phyloP scores from a whole-genome alignment of 495 filamentous ascomycete species.

The Cercophora scortea region DNA sequence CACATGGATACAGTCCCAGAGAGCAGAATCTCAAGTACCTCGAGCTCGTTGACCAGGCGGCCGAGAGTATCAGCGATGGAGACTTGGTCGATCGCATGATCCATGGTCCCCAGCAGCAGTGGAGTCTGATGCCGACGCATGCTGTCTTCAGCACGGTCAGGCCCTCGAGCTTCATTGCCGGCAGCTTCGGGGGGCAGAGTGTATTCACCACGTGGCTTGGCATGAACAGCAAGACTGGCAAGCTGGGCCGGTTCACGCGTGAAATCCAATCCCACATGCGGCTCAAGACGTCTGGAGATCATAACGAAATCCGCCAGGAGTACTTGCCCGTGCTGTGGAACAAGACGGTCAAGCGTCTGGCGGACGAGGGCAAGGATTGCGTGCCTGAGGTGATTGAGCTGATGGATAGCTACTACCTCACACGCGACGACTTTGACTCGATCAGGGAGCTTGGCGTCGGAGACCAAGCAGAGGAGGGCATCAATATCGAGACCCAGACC shows the following conservation, averaged over 20 bases:
- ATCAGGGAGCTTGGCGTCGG: slow-evolving; percentile 89
- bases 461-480: slow-evolving; percentile 60
- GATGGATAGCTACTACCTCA: slow-evolving; percentile 98
- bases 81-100: slow-evolving; percentile 98
- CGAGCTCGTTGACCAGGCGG: slow-evolving; percentile 77
- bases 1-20: slow-evolving; percentile 44
- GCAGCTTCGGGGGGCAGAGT: slow-evolving; percentile 52
- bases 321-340: slow-evolving; percentile 90
- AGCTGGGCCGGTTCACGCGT: slow-evolving; percentile 77
- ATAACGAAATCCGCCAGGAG: slow-evolving; percentile 87
- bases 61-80: slow-evolving; percentile 92
- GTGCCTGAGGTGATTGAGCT: slow-evolving; percentile 69
- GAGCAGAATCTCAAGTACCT: slow-evolving; percentile 71
- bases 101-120: slow-evolving; percentile 94
- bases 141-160: slow-evolving; percentile 93
- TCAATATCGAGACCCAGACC: slow-evolving; percentile 75
- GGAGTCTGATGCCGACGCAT: slow-evolving; percentile 95
- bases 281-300: slow-evolving; percentile 81
- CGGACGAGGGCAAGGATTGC: slow-evolving; percentile 64
- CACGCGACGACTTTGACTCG: slow-evolving; percentile 86
- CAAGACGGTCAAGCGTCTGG: slow-evolving; percentile 61
- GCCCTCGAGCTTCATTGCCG: slow-evolving; percentile 84
- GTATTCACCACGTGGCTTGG: slow-evolving; percentile 86
- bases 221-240: slow-evolving; percentile 85
- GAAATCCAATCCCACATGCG: slow-evolving; percentile 98